Conservation (phyloP, 345 rosid genomes). For the Pistacia vera region DNA sequence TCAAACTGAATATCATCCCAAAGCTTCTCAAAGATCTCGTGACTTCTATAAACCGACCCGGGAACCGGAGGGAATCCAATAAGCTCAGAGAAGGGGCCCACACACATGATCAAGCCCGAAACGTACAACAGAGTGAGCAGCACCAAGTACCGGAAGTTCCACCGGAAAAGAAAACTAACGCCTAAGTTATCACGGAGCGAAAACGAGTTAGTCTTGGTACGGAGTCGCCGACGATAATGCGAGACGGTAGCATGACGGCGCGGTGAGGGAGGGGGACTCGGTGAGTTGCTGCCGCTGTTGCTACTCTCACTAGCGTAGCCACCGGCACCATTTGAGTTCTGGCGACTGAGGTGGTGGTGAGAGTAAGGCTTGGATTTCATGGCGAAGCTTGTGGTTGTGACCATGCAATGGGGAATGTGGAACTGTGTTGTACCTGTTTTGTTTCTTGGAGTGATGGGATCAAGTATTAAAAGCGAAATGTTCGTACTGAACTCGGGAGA, state of each 20-base stretch:
- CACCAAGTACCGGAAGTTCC: conserved; percentile 62
- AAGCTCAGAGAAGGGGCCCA: conserved; percentile 74
- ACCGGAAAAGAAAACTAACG: conserved; percentile 50
- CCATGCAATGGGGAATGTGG: conserved; percentile 29
- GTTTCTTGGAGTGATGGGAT: not conserved
- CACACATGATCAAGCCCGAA: conserved; percentile 75
- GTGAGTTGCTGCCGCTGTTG: conserved; percentile 52
- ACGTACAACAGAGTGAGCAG: conserved; percentile 67
- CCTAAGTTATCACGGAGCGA: conserved; percentile 38
- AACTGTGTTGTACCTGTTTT: not conserved
- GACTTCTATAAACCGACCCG: conserved; percentile 84
- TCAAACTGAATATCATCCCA: conserved; percentile 72
- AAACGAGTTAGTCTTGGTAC: conserved; percentile 53
- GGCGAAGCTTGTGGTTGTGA: conserved; percentile 26
- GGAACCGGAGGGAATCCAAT: conserved; percentile 52
- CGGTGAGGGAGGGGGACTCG: conserved; percentile 77
- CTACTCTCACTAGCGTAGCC: conserved; percentile 32
- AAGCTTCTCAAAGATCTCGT: conserved; percentile 62
- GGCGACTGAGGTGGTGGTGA: conserved; percentile 24
- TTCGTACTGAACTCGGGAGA: not conserved
- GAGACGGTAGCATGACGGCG: conserved; percentile 44
- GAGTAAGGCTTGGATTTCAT: conserved; percentile 42
- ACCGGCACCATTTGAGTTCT: conserved; percentile 21
- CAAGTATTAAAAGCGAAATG: not conserved
- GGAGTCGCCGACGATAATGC: conserved; percentile 60